Evolutionary conservation across 2,329 filamentous ascomycete genomes (phyloP).

Genomic region (Aspergillus carbonarius): DNA sequence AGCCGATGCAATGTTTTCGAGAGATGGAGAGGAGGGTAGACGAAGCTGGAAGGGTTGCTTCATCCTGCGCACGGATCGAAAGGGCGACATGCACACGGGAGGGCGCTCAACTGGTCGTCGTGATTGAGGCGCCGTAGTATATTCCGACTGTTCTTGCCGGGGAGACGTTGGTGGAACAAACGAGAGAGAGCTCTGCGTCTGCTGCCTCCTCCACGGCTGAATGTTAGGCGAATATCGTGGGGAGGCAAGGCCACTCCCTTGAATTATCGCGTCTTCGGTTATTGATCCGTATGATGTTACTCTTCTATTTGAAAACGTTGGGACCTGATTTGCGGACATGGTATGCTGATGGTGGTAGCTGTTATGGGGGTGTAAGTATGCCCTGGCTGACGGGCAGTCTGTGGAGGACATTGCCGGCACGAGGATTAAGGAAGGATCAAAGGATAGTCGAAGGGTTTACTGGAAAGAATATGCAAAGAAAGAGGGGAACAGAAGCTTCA

Average conservation of each 20-base stretch:
- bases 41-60: conserved; percentile 41
- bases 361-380: conserved; percentile 18
- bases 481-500: conserved; percentile 14
- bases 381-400: conserved; percentile 27
- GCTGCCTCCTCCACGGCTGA: conserved; percentile 33
- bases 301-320: conserved; percentile 17
- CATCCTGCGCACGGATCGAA: conserved; percentile 41
- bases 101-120: conserved; percentile 29
- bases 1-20: conserved; percentile 25
- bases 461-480: conserved; percentile 12
- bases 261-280: conserved; percentile 10
- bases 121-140: conserved; percentile 22
- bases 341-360: conserved; percentile 21
- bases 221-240: conserved; percentile 24
- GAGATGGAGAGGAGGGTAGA: conserved; percentile 35
- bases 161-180: conserved; percentile 34
- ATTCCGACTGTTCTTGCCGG: conserved; percentile 31
- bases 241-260: conserved; percentile 16
- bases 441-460: conserved; percentile 11
- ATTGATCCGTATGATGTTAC: conserved; percentile 20
- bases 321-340: conserved; percentile 18
- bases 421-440: conserved; percentile 12
- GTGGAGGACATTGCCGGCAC: conserved; percentile 31
- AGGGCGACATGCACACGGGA: conserved; percentile 34
- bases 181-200: conserved; percentile 34